A percentile compares a stretch with the other conserved stretches of the same genome.
phyloP scores from a whole-genome alignment of 306 rosid species.

The Acacia melanoxylon region DNA sequence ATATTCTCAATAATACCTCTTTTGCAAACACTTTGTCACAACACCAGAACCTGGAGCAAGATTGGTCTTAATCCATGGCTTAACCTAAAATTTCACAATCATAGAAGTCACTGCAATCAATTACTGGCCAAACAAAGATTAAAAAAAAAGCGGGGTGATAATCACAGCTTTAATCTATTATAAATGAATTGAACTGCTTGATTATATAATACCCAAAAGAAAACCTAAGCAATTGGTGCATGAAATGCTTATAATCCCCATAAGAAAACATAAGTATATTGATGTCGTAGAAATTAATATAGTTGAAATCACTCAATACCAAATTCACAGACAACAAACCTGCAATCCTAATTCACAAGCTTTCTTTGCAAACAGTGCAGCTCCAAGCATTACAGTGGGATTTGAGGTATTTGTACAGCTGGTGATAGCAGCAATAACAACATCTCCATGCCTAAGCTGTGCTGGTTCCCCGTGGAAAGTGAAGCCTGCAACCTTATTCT shows the following conservation, averaged over 20 bases:
- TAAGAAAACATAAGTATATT: conserved; percentile 9
- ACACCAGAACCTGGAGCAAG: conserved; percentile 99
- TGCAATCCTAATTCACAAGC: conserved; percentile 95
- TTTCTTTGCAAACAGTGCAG: conserved; percentile 98
- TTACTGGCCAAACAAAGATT: not conserved
- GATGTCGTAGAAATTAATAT: conserved; percentile 17
- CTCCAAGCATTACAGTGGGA: conserved; percentile 99
- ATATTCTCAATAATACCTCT: conserved; percentile 56
- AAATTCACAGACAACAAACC: conserved; percentile 55
- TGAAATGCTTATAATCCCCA: not conserved
- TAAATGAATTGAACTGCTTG: conserved; percentile 13
- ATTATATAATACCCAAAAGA: not conserved
- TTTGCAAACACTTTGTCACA: conserved; percentile 83
- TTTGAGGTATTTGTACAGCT: conserved; percentile 99
- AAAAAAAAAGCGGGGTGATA: not conserved
- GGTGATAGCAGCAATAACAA: conserved; percentile 97
- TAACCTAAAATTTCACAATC: conserved; percentile 59
- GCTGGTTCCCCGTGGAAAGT: conserved; percentile 65
- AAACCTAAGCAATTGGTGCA: conserved; percentile 17
- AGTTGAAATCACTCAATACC: conserved; percentile 9
- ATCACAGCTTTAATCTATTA: not conserved
- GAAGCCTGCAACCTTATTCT: conserved; percentile 68
- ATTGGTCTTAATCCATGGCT: conserved; percentile 97
- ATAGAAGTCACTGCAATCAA: conserved; percentile 28
- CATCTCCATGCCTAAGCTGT: conserved; percentile 92